Evolutionary conservation across 345 rosid species (phyloP), one percentile per base, ranked within the genome.

Genomic region (Eucalyptus brandiana): DNA sequence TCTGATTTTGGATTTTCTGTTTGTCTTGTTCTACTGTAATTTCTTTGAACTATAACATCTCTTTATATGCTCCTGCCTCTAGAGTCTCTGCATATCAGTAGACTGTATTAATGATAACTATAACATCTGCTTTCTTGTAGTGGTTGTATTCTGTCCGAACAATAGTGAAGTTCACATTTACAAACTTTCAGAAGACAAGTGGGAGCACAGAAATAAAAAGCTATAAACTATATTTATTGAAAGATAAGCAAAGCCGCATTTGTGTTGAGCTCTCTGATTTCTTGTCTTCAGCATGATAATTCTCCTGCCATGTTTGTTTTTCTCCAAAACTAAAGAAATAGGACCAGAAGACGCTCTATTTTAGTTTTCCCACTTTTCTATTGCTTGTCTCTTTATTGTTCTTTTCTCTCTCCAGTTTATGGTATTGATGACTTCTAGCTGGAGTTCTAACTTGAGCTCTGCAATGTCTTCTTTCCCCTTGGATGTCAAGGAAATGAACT

Each of bases 111-210:
- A 62, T 62, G 80, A 67, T 67, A 62, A n/a, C 80, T 12, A 89
- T 65, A 24, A 87, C 86, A 19, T 28, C 50, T 86, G 50, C 48
- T 88, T 87, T 49, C 86, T 54, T 93, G 65, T 91, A 97, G 99
- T 96, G 99, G 94, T 98, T 92, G 98, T 97, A 16, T 90, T 97
- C 80, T 97, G 98, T 92, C 99, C 97, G 24, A 98, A 97, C 89
- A 97, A 94, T 87, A 96, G 91, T 86, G 98, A 97, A 94, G 99
- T 98, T 91, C 99, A 98, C 93, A 96, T 98, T 88, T 98, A 95
- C 93, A 94, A 89, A 95, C 91, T 92, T 89, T 90, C 94, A 21
- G 93, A 92, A 90, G 97, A 96, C 89, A 94, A 95, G 85, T 98
- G 99, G 99, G 96, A 97, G 94, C 37, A 67, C 42, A 32, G 12